phyloP scores from a whole-genome alignment of 2,329 filamentous ascomycete genomes.

The Dothiorella sarmentorum region DNA sequence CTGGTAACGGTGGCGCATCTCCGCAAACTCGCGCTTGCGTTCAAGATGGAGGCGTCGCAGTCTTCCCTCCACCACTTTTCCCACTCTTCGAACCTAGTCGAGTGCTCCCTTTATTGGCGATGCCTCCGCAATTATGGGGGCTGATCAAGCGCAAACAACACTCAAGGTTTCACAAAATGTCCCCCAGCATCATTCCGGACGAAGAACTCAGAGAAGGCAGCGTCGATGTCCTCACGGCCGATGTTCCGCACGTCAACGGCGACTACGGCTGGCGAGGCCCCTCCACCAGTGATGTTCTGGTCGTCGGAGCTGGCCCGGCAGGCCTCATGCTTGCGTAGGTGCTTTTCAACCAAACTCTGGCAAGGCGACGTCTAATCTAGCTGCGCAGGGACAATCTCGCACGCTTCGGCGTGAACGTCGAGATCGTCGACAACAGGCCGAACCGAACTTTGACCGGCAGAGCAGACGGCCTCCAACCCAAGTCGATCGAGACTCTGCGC shows the following conservation, averaged over 20 bases:
- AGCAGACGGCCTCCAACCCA: conserved; percentile 72
- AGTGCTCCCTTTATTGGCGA: conserved; percentile 5
- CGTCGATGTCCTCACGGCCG: conserved; percentile 20
- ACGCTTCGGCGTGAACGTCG: conserved; percentile 63
- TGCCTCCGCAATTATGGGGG: conserved; percentile 19
- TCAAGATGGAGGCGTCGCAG: conserved; percentile 1
- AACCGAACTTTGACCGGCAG: conserved; percentile 66
- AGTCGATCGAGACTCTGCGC: conserved; percentile 72
- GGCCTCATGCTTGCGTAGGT: conserved; percentile 43
- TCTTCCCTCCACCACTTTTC: conserved; percentile 16
- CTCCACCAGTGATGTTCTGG: conserved; percentile 38
- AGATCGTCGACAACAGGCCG: conserved; percentile 65
- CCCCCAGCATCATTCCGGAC: conserved; percentile 27
- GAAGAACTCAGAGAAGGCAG: conserved; percentile 30
- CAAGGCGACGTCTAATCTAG: conserved; percentile 13
- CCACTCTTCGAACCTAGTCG: conserved; percentile 15
- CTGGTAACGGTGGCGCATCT: neutral
- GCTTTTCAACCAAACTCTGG: conserved; percentile 7
- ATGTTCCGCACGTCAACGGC: conserved; percentile 18
- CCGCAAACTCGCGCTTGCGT: neutral
- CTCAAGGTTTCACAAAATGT: conserved; percentile 31
- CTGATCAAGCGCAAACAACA: conserved; percentile 20
- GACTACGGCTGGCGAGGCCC: neutral
- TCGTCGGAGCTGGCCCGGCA: conserved; percentile 43
- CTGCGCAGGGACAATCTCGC: conserved; percentile 52